Evolutionary conservation across 164 flowering plant species (phyloP), one percentile per base, ranked within the genome.

Genomic region (Echeveria elegans): DNA sequence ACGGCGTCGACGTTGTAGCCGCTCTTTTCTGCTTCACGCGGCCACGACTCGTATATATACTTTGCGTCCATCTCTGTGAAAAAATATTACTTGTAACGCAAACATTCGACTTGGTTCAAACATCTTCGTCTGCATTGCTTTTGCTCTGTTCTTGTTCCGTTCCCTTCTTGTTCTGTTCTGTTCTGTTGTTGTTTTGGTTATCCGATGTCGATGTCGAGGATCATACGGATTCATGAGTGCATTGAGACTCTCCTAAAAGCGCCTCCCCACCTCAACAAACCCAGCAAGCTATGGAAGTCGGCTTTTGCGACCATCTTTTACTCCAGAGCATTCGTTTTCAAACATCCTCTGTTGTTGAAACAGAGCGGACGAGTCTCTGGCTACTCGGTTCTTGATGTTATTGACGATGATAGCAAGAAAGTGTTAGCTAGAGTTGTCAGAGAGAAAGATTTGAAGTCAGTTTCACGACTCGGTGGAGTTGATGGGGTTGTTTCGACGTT

Each of bases 251-350:
- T 72, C 14, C 71, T 76, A 28, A 45, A 64, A 6, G 47, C 37
- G 37, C 71, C 73, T 8, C 11, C 63, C 18, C 60, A 31, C 7
- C 73, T 67, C 6, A 67, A 63, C 75, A 64, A 45, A 24, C 64
- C 75, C 67, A 64, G 15, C 38, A 70, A 65, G 24, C 61, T 60
- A 69, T 78, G 81, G 78, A 76, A 60, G 2, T 38, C 29, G 2
- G 76, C 78, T 48, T 78, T 78, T 24, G 31, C 64, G 10, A 69
- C 41, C 5, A 75, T 78, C 65, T 75, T 72, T 16, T 71, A 71
- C 50, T 75, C 69, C 4, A 75, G 81, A 37, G 66, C 78, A 6
- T 38, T 75, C 4, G 43, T 48, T 28, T 5, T 12, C 61, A 53
- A 53, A 53, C 1, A 53, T 24, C 4, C 16, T 26, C 61, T 12